These are phyloP conservation scores for Trichoderma sp. DNA, from an alignment of 2,329 filamentous ascomycete genomes.

Conservation along the genomic window DNA sequence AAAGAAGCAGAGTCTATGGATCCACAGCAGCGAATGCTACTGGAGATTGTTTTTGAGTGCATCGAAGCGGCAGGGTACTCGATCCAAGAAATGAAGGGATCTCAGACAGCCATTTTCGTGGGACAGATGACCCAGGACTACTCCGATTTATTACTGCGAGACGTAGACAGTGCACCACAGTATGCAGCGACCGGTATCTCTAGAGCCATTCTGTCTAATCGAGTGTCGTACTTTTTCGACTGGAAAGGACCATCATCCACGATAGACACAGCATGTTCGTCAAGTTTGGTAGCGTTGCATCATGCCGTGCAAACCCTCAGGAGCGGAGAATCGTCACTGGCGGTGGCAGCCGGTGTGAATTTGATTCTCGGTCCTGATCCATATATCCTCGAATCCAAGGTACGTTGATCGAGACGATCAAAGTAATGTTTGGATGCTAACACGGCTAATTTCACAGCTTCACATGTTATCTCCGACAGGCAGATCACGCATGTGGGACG, in stretches of 20 bases:
- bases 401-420: not conserved
- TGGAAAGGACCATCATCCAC: not conserved
- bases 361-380: not conserved
- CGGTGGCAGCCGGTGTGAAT: not conserved
- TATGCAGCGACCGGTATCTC: not conserved
- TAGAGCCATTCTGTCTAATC: not conserved
- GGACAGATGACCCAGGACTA: not conserved
- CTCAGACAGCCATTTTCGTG: not conserved
- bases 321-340: not conserved
- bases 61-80: not conserved
- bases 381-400: not conserved
- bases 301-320: not conserved
- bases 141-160: not conserved
- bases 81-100: not conserved
- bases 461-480: constrained; percentile 37
- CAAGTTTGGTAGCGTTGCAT: not conserved
- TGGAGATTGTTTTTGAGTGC: not conserved
- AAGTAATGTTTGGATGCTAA: not conserved
- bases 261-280: not conserved
- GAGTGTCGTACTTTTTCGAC: not conserved
- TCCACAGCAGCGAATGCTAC: not conserved
- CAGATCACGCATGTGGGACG: constrained; percentile 32
- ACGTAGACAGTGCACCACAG: not conserved
- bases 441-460: not conserved
- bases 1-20: not conserved